phyloP scores from a whole-genome alignment of 257 asterid genomes.

The Nyctanthes arbortristis region DNA sequence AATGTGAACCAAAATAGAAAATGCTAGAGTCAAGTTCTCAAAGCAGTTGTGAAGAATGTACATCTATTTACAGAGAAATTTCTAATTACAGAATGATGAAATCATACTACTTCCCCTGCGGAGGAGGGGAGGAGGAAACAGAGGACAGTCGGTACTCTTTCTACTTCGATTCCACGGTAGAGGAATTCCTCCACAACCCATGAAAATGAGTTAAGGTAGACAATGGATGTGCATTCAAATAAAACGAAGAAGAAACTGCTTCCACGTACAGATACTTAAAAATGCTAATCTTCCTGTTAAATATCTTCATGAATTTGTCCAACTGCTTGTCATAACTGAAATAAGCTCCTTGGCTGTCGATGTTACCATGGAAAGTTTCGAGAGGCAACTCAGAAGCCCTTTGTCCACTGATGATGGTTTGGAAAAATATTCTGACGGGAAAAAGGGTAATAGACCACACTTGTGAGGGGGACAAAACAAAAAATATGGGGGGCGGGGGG shows the following conservation, averaged over 20 bases:
- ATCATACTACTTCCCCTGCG: neutral
- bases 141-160: too few relatives aligned
- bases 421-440: conserved; percentile 47
- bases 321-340: conserved; percentile 33
- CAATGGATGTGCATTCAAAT: too few relatives aligned
- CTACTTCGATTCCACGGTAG: too few relatives aligned
- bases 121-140: too few relatives aligned
- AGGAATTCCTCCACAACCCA: too few relatives aligned
- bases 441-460: neutral
- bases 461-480: neutral
- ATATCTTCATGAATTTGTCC: neutral
- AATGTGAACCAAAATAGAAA: neutral
- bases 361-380: conserved; percentile 50
- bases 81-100: neutral
- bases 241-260: neutral
- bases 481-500: too few relatives aligned
- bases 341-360: conserved; percentile 76
- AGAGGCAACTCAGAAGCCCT: conserved; percentile 42
- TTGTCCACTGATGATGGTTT: conserved; percentile 24
- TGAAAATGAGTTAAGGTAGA: too few relatives aligned
- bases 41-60: neutral
- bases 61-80: neutral
- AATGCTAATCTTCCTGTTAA: neutral
- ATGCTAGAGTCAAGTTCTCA: too few relatives aligned
- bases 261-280: neutral